A percentile compares a stretch with the other conserved stretches of the same genome.
Conservation (phyloP, 106 monocot species). For the Apostasia ramifera region DNA sequence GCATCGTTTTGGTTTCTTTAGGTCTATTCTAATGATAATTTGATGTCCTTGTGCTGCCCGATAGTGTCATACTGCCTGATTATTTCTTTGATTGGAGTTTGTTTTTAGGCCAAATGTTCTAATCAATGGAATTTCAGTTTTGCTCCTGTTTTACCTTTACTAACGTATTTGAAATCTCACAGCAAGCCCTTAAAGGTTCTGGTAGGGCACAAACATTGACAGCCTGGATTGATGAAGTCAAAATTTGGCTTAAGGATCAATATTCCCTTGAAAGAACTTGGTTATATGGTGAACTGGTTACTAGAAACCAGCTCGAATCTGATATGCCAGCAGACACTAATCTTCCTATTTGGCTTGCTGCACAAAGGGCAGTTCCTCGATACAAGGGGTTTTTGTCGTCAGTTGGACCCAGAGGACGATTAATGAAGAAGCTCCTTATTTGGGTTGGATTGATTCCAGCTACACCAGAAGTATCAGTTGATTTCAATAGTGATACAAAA, state of each 20-base stretch:
- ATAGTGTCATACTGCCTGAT: too few species aligned
- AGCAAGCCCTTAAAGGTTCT: conserved; percentile 47
- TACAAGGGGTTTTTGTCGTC: conserved; percentile 87
- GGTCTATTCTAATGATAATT: too few species aligned
- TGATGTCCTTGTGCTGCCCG: too few species aligned
- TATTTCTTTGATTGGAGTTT: too few species aligned
- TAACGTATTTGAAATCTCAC: too few species aligned
- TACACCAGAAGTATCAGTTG: conserved; percentile 37
- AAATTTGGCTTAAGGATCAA: conserved; percentile 68
- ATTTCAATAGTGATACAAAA: conserved; percentile 27
- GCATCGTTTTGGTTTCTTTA: too few species aligned
- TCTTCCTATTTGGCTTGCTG: conserved; percentile 91
- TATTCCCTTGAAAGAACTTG: conserved; percentile 32
- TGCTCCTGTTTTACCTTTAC: too few species aligned
- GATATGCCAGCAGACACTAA: conserved; percentile 25
- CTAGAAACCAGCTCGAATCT: conserved; percentile 14
- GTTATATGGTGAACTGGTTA: conserved; percentile 16
- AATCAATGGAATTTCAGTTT: too few species aligned
- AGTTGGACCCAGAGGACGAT: conserved; percentile 81
- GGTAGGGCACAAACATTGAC: conserved; percentile 23
- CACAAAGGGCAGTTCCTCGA: conserved; percentile 71
- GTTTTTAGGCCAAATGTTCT: too few species aligned
- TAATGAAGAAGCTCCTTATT: conserved; percentile 67
- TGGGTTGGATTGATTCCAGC: conserved; percentile 76
- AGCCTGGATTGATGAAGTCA: conserved; percentile 47